Base-by-base conservation (phyloP, 257 asterid genomes). In the Pogostemon cablin region DNA sequence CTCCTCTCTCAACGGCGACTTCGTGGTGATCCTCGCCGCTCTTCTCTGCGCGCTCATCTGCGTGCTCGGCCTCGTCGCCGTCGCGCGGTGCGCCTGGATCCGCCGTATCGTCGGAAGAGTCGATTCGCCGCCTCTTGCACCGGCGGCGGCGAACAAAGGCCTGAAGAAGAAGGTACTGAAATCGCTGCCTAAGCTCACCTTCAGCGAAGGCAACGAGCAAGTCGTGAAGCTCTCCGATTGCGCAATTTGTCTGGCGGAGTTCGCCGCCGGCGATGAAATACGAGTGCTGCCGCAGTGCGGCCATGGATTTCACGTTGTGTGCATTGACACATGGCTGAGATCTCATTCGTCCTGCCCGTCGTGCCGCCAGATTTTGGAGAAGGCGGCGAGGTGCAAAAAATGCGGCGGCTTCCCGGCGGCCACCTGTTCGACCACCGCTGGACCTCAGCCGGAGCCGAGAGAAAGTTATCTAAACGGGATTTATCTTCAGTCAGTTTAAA, bases 201-300 rank as follows among this genome's bases (percentile, higher is more conserved):
- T 72, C 82, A 68, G 79, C 9, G 72, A 62, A 1, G 69, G 40
- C 34, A 35, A 39, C 72, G 81, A 57, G 32, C 79, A 35, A 25
- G 75, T 71, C 7, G 53, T 48, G 73, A 80, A 69, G 37, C 74
- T 73, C 63, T 55, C 69, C 67, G 88, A 78, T 25, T 80, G 85
- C 73, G 79, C 85, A 52, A 78, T 83, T 35, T 83, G 88, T 40
- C 79, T 83, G 42, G 71, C 83, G 71, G 85, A 80, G 48, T 83
- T 78, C 63, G 75, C 43, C 69, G 72, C 72, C 52, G 88, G 85
- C 39, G 88, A 83, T 38, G 83, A 81, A 35, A 32, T 83, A 17
- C 73, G 86, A 34, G 79, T 81, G 53, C 74, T 83, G 71, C 88
- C 86, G 2, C 82, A 78, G 72, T 83, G 88, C 67, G 88, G 84